These are phyloP conservation scores for Yarrowia keelungensis DNA, from an alignment of 805 yeast genomes.

Conservation along the genomic window DNA sequence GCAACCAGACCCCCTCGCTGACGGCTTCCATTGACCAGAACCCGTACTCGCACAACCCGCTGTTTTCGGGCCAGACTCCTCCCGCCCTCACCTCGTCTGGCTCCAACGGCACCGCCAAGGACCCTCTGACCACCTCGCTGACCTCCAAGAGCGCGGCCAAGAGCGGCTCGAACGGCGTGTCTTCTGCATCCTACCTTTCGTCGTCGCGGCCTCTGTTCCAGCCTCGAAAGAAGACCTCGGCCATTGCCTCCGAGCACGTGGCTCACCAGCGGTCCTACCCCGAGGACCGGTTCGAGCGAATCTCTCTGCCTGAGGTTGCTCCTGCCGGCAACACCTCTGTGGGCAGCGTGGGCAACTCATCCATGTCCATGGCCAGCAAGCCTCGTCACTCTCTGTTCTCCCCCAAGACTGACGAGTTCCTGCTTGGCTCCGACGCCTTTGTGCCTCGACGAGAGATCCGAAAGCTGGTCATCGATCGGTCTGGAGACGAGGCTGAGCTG, in stretches of 20 bases:
- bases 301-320: constrained; percentile 22
- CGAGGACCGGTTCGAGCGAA: constrained; percentile 32
- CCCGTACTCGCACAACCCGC: constrained; percentile 82
- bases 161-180: constrained; percentile 66
- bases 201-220: constrained; percentile 64
- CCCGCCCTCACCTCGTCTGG: constrained; percentile 51
- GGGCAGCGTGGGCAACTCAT: constrained; percentile 5
- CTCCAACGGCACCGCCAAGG: constrained; percentile 48
- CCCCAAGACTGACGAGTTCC: constrained; percentile 67
- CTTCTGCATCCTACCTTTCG: constrained; percentile 66
- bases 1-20: constrained; percentile 47
- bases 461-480: constrained; percentile 61
- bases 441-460: constrained; percentile 65
- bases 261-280: constrained; percentile 33
- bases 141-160: constrained; percentile 49
- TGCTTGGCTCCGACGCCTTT: constrained; percentile 73
- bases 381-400: constrained; percentile 50
- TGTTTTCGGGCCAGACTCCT: constrained; percentile 54
- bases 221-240: constrained; percentile 40
- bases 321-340: constrained; percentile 28
- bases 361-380: constrained; percentile 14
- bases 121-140: constrained; percentile 59
- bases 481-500: constrained; percentile 43
- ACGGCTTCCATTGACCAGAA: constrained; percentile 56
- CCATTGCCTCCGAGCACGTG: constrained; percentile 24